Evolutionary conservation across 495 filamentous ascomycete species (phyloP).

Genomic region (Neurospora intermedia): DNA sequence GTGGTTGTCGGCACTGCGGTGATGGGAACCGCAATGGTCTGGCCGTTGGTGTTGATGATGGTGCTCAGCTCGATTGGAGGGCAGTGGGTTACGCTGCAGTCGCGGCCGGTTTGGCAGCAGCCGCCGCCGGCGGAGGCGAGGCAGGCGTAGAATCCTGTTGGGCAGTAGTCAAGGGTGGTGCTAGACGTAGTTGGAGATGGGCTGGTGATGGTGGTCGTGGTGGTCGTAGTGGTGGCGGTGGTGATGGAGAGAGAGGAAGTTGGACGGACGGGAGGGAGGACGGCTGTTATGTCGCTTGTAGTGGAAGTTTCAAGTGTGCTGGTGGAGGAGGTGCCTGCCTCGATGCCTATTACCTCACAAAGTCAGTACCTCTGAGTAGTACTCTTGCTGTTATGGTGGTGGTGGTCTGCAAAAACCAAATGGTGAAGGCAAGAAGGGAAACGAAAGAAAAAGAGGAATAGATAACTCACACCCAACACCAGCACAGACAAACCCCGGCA

Average conservation of each 20-base stretch:
- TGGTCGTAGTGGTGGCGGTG: neutral
- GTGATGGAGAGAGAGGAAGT: conserved; percentile 23
- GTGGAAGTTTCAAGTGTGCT: conserved; percentile 7
- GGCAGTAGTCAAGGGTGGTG: conserved; percentile 30
- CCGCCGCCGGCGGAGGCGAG: conserved; percentile 40
- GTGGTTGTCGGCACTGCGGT: conserved; percentile 23
- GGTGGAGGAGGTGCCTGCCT: conserved; percentile 18
- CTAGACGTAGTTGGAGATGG: conserved; percentile 3
- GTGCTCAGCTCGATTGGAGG: conserved; percentile 48
- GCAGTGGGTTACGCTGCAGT: conserved; percentile 53
- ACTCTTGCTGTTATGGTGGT: conserved; percentile 12
- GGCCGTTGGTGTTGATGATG: conserved; percentile 46
- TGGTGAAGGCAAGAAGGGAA: conserved; percentile 11
- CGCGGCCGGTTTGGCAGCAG: conserved; percentile 64
- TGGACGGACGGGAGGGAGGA: conserved; percentile 25
- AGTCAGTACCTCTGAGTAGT: conserved; percentile 24
- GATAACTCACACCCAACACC: conserved; percentile 62
- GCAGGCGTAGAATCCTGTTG: conserved; percentile 47
- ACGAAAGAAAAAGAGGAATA: neutral
- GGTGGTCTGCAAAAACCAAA: conserved; percentile 2
- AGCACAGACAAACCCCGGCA: conserved; percentile 69
- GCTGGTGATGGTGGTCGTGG: conserved; percentile 3
- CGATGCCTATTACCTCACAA: conserved; percentile 20
- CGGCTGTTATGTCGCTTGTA: conserved; percentile 16
- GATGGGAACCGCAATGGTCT: conserved; percentile 57